Conservation (phyloP, 2,329 filamentous ascomycete species). For the Cladophialophora carrionii region DNA sequence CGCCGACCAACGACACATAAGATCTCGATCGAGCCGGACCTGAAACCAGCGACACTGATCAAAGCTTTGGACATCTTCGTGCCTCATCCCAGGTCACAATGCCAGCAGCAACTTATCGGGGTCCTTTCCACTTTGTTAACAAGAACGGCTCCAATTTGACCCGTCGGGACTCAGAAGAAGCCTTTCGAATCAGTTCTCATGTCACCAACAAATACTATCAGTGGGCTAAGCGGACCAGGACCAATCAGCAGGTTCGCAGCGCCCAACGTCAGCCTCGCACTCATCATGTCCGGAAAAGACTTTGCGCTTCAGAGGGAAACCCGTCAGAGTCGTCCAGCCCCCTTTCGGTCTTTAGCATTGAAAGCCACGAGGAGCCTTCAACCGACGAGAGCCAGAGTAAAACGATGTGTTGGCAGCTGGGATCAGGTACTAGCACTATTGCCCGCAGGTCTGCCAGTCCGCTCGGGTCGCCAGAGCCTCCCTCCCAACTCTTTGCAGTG, state of each 20-base stretch:
- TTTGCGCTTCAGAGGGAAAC: background rate
- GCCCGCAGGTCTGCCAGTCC: background rate
- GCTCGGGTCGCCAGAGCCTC: background rate
- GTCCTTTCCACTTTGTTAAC: conserved; percentile 26
- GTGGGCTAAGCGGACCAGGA: conserved; percentile 19
- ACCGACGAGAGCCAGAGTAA: background rate
- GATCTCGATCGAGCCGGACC: background rate
- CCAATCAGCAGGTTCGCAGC: background rate
- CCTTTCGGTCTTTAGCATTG: background rate
- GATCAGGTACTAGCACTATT: conserved; percentile 1
- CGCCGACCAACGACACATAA: background rate
- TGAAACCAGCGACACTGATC: background rate
- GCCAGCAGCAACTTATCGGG: conserved; percentile 8
- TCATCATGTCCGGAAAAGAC: background rate
- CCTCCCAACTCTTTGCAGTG: background rate
- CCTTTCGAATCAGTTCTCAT: conserved; percentile 27
- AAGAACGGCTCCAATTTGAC: conserved; percentile 27
- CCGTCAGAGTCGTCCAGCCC: background rate
- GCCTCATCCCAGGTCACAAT: background rate
- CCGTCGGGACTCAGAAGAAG: conserved; percentile 18
- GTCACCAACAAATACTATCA: conserved; percentile 27
- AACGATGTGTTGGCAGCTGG: conserved; percentile 26
- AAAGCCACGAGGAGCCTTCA: background rate
- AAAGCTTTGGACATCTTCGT: background rate
- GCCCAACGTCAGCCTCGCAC: too few species aligned